Evolutionary conservation across 1,284 basidiomycete genomes (phyloP).

Genomic region (Lentinula novae-zelandiae): DNA sequence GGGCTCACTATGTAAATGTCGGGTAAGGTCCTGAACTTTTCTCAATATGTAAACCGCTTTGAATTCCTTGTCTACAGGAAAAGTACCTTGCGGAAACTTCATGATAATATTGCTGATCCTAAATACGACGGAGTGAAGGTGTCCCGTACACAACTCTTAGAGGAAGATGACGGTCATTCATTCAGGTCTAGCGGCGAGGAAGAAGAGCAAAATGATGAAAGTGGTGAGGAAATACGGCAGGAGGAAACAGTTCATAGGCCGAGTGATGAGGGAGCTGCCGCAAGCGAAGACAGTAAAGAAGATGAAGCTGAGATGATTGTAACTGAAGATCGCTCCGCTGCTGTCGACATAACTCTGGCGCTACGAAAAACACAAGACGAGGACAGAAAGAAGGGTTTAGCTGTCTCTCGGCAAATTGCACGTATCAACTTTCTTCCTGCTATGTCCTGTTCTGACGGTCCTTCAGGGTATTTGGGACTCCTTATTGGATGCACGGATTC

Average conservation of each 20-base stretch:
- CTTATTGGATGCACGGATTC: constrained; percentile 84
- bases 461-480: constrained; percentile 77
- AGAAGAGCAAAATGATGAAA: constrained; percentile 25
- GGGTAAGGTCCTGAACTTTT: constrained; percentile 47
- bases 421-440: constrained; percentile 25
- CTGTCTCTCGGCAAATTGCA: constrained; percentile 80
- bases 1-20: constrained; percentile 81
- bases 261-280: constrained; percentile 31
- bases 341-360: constrained; percentile 47
- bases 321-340: constrained; percentile 28
- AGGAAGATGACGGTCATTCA: constrained; percentile 40
- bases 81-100: constrained; percentile 63
- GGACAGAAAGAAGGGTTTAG: constrained; percentile 74
- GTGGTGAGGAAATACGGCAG: constrained; percentile 20
- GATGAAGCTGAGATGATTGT: constrained; percentile 29
- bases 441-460: constrained; percentile 14
- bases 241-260: constrained; percentile 19
- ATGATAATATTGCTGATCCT: constrained; percentile 59
- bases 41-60: not conserved
- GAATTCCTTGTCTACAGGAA: constrained; percentile 41
- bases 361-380: constrained; percentile 59
- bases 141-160: constrained; percentile 57
- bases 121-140: constrained; percentile 75
- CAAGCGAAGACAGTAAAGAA: constrained; percentile 24
- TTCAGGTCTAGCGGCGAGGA: constrained; percentile 30